A percentile compares a stretch with the other conserved stretches of the same genome.
phyloP scores from a whole-genome alignment of 495 filamentous ascomycete genomes.

The Aspergillus hancockii region DNA sequence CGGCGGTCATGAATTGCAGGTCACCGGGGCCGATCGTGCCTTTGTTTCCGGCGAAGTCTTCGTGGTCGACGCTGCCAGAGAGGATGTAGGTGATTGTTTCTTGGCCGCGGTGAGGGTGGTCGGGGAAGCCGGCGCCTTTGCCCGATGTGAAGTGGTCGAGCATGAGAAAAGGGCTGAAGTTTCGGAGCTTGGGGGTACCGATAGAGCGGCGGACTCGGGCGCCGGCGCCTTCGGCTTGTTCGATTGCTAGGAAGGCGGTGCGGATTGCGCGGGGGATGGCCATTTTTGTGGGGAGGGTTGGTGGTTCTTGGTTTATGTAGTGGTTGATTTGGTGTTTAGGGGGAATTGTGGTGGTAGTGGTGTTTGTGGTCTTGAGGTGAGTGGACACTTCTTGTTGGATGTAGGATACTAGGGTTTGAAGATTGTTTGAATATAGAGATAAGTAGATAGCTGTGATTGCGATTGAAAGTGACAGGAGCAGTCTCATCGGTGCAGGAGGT shows the following conservation, averaged over 20 bases:
- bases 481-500: conserved; percentile 38
- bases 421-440: conserved; percentile 17
- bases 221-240: conserved; percentile 88
- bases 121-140: conserved; percentile 83
- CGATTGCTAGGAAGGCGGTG: conserved; percentile 77
- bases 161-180: conserved; percentile 96
- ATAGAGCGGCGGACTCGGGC: conserved; percentile 87
- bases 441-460: conserved; percentile 43
- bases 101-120: conserved; percentile 76
- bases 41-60: conserved; percentile 89
- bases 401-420: conserved; percentile 19
- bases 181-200: conserved; percentile 77
- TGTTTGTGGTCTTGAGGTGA: conserved; percentile 15
- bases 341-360: conserved; percentile 5
- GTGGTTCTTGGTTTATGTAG: conserved; percentile 10
- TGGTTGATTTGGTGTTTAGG: conserved; percentile 10
- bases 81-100: conserved; percentile 94
- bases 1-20: conserved; percentile 97
- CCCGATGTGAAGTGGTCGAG: conserved; percentile 88
- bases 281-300: conserved; percentile 52
- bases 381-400: conserved; percentile 22
- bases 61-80: conserved; percentile 83
- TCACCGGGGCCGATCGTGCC: conserved; percentile 86
- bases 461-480: conserved; percentile 44
- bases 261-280: conserved; percentile 72